Percentiles rank a stretch among this genome's conserved stretches.
Conservation (phyloP, 305 asterid genomes). For the Withania somnifera region DNA sequence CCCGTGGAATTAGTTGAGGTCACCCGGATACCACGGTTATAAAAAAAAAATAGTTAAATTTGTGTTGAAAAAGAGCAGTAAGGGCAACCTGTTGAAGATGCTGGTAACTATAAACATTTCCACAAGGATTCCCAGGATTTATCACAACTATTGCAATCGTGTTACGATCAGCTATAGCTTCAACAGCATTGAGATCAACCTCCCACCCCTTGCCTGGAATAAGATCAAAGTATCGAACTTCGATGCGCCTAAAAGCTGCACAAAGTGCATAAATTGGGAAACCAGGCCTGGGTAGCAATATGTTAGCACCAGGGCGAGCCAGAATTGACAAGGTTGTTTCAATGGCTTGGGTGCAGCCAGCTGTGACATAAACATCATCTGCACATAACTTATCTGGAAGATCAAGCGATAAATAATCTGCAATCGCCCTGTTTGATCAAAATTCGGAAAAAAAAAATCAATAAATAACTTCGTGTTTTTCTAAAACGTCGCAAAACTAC, state of each 20-base stretch:
- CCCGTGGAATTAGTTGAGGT: background rate
- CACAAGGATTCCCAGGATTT: constrained; percentile 93
- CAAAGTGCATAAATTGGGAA: constrained; percentile 72
- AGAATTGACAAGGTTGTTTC: constrained; percentile 43
- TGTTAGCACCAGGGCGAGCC: constrained; percentile 63
- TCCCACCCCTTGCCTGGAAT: constrained; percentile 63
- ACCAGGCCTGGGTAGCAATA: constrained; percentile 75
- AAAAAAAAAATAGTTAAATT: background rate
- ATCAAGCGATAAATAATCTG: constrained; percentile 59
- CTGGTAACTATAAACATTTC: constrained; percentile 54
- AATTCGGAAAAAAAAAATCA: too few relatives aligned
- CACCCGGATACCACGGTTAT: background rate
- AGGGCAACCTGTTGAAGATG: constrained; percentile 50
- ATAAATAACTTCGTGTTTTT: background rate
- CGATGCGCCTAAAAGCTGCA: constrained; percentile 48
- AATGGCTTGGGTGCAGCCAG: constrained; percentile 71
- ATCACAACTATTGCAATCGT: constrained; percentile 67
- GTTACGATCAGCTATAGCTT: constrained; percentile 48
- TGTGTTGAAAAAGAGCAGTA: background rate
- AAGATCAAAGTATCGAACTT: constrained; percentile 61
- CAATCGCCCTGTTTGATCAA: constrained; percentile 49
- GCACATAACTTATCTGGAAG: constrained; percentile 51
- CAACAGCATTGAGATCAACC: constrained; percentile 55
- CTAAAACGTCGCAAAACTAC: background rate
- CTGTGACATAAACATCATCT: constrained; percentile 56